A percentile compares a stretch with the other conserved stretches of the same genome.
phyloP scores from a whole-genome alignment of 768 basidiomycete genomes.

The Leccinum variicolor region DNA sequence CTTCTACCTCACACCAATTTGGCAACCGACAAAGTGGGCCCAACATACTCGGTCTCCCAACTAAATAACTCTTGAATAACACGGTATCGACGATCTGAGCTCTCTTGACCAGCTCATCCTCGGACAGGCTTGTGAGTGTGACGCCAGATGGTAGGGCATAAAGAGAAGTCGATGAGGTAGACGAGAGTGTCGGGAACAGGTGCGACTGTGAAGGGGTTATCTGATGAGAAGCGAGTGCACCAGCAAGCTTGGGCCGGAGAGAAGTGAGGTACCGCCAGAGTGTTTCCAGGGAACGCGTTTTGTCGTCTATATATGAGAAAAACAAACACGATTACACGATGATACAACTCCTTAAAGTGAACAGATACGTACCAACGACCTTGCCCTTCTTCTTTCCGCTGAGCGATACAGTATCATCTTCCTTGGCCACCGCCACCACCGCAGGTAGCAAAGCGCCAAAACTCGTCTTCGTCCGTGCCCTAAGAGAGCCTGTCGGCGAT shows the following conservation, averaged over 20 bases:
- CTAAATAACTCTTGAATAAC: slow-evolving; percentile 87
- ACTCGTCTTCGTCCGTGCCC: slow-evolving; percentile 51
- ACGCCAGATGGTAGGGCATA: slow-evolving; percentile 69
- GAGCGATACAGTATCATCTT: slow-evolving; percentile 63
- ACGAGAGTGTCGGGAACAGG: slow-evolving; percentile 64
- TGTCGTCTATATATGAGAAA: slow-evolving; percentile 44
- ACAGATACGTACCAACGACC: slow-evolving; percentile 32
- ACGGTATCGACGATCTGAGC: slow-evolving; percentile 96
- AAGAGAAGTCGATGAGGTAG: slow-evolving; percentile 69
- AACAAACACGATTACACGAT: neutral
- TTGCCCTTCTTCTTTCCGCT: slow-evolving; percentile 34
- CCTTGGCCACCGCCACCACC: slow-evolving; percentile 37
- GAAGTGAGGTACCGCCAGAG: slow-evolving; percentile 87
- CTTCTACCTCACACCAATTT: slow-evolving; percentile 97
- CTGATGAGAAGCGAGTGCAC: slow-evolving; percentile 66
- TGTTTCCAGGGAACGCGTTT: slow-evolving; percentile 76
- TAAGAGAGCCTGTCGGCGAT: slow-evolving; percentile 40
- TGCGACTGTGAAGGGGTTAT: slow-evolving; percentile 71
- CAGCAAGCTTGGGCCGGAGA: slow-evolving; percentile 80
- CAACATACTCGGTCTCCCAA: slow-evolving; percentile 75
- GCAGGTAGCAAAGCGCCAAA: slow-evolving; percentile 46
- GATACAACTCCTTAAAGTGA: slow-evolving; percentile 1
- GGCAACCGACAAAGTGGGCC: slow-evolving; percentile 85
- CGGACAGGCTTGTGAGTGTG: slow-evolving; percentile 66
- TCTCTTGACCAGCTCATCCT: slow-evolving; percentile 82